These are phyloP conservation scores for Boletus speciosus DNA, from an alignment of 768 basidiomycete species.

Conservation along the genomic window DNA sequence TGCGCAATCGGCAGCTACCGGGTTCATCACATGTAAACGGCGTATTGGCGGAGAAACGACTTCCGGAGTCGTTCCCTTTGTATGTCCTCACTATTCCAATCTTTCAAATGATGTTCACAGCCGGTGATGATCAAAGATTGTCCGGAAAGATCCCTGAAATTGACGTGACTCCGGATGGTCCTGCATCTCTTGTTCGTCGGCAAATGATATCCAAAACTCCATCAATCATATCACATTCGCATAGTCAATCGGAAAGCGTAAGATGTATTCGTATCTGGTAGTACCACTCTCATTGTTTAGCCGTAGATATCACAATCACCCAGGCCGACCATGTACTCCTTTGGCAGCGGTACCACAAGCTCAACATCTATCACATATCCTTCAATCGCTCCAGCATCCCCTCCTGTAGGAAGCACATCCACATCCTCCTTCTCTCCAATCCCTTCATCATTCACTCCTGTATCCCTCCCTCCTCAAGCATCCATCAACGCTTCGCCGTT, in stretches of 20 bases:
- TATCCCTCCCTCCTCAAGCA: conserved; percentile 75
- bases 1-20: conserved; percentile 12
- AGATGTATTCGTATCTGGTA: conserved; percentile 13
- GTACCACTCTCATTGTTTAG: conserved; percentile 12
- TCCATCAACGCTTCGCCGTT: conserved; percentile 79
- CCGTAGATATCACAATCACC: conserved; percentile 36
- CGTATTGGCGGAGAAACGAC: conserved; percentile 15
- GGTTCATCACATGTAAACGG: conserved; percentile 15
- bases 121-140: conserved; percentile 12
- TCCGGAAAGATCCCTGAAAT: conserved; percentile 12
- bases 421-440: conserved; percentile 41
- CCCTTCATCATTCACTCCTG: conserved; percentile 36
- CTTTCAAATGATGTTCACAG: conserved; percentile 10
- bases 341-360: conserved; percentile 36
- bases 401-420: conserved; percentile 35
- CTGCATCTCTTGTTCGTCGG: conserved; percentile 31
- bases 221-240: conserved; percentile 43
- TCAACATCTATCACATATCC: conserved; percentile 53
- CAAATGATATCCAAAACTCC: conserved; percentile 42
- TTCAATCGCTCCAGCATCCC: conserved; percentile 39
- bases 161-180: conserved; percentile 12
- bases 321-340: conserved; percentile 32
- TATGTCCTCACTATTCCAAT: conserved; percentile 14
- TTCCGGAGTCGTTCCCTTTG: conserved; percentile 17
- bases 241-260: conserved; percentile 51